These are phyloP conservation scores for Solanum bukasovii DNA, from an alignment of 257 asterid genomes.

Conservation along the genomic window DNA sequence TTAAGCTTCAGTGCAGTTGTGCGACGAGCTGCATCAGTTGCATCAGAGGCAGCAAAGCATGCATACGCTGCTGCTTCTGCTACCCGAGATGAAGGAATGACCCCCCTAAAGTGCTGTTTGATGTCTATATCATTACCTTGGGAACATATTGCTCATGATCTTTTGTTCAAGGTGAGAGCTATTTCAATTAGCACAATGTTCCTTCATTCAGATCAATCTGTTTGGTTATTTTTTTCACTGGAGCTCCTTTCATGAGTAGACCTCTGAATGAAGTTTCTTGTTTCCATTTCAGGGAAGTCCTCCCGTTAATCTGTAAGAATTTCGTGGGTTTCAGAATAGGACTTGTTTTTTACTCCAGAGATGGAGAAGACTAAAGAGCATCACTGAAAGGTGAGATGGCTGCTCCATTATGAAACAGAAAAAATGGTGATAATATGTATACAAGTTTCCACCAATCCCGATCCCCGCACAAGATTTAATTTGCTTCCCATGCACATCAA, in stretches of 20 bases:
- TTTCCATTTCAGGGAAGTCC: constrained; percentile 58
- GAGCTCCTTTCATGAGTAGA: neutral
- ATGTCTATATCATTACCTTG: constrained; percentile 94
- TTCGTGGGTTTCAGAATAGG: neutral
- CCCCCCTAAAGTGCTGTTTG: constrained; percentile 88
- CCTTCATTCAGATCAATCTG: neutral
- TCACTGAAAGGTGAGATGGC: neutral
- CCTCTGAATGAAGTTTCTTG: constrained; percentile 4
- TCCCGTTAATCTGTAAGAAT: constrained; percentile 55
- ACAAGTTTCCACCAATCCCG: neutral
- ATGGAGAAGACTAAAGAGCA: neutral
- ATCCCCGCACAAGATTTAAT: neutral
- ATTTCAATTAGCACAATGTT: neutral
- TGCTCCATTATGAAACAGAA: neutral
- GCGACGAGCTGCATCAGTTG: constrained; percentile 83
- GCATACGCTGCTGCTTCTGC: constrained; percentile 96
- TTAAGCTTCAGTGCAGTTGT: constrained; percentile 59
- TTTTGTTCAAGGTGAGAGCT: constrained; percentile 67
- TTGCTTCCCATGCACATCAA: neutral
- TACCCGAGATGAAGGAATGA: constrained; percentile 76
- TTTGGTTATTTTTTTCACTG: neutral
- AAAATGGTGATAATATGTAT: neutral
- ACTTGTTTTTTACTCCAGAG: neutral
- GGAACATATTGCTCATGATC: constrained; percentile 93
- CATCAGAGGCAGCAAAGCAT: constrained; percentile 89